These are phyloP conservation scores for Tetradesmus lagerheimii DNA, from an alignment of 139 green algal species.

Conservation along the genomic window DNA sequence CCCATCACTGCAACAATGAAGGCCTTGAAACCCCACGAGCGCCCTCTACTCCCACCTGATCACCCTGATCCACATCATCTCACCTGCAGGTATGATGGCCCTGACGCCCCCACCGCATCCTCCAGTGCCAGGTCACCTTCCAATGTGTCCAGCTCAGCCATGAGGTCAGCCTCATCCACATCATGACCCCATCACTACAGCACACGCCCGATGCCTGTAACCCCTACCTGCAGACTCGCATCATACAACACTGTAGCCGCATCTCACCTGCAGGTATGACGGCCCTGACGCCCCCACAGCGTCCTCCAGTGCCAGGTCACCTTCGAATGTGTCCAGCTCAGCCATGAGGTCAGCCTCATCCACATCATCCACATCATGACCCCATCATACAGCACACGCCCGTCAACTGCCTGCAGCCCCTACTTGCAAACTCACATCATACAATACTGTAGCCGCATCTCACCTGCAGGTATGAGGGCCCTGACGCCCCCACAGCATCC, in stretches of 20 bases:
- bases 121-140: slow-evolving; percentile 56
- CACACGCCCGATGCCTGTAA: not conserved
- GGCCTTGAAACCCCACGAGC: not conserved
- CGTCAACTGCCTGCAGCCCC: not conserved
- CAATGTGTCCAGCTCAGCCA: slow-evolving; percentile 96
- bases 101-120: slow-evolving; percentile 49
- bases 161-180: slow-evolving; percentile 97
- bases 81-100: slow-evolving; percentile 84
- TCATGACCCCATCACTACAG: slow-evolving; percentile 78
- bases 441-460: no score
- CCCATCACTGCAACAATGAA: no score
- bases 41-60: not conserved
- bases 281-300: slow-evolving; percentile 54
- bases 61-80: not conserved
- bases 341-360: slow-evolving; percentile 97
- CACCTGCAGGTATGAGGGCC: slow-evolving; percentile 86
- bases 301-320: slow-evolving; percentile 68
- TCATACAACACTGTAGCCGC: not conserved
- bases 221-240: not conserved
- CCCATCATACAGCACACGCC: not conserved
- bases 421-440: not conserved
- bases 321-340: slow-evolving; percentile 84
- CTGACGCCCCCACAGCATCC: slow-evolving; percentile 51
- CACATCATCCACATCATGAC: slow-evolving; percentile 79
- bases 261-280: not conserved